phyloP scores from a whole-genome alignment of 2,329 filamentous ascomycete species.

The Fusarium torreyae region DNA sequence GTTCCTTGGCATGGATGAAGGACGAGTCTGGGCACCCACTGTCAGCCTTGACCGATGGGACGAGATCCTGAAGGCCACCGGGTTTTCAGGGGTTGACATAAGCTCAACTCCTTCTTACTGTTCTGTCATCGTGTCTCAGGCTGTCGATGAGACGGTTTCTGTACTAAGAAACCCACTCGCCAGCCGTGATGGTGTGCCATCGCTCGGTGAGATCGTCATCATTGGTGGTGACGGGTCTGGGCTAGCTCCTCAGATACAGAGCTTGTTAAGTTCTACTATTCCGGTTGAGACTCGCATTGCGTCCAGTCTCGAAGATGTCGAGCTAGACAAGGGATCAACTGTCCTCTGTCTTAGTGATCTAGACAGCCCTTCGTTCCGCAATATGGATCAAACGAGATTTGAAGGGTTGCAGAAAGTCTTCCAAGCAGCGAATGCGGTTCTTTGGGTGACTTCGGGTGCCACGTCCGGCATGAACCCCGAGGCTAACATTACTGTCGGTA shows the following conservation, averaged over 20 bases:
- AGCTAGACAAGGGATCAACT: not conserved
- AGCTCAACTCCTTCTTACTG: not conserved
- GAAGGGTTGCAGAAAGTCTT: not conserved
- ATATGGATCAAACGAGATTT: not conserved
- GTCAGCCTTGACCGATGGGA: not conserved
- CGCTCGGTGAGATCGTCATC: not conserved
- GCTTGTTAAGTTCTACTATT: not conserved
- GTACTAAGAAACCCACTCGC: not conserved
- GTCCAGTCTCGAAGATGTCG: not conserved
- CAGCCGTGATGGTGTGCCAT: not conserved
- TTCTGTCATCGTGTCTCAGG: not conserved
- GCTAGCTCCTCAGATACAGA: not conserved
- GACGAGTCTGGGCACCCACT: not conserved
- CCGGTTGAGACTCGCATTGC: not conserved
- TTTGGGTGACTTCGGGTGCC: not conserved
- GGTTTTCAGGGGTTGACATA: not conserved
- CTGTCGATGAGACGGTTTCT: not conserved
- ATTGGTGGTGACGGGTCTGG: not conserved
- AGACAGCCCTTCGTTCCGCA: not conserved
- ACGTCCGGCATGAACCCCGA: not conserved
- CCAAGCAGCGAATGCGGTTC: not conserved
- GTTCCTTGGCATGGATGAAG: constrained; percentile 8
- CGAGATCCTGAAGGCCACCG: not conserved
- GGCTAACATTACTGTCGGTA: not conserved
- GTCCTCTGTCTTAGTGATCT: constrained; percentile 2